Evolutionary conservation across 495 filamentous ascomycete genomes (phyloP).

Genomic region (Penicillium canescens): DNA sequence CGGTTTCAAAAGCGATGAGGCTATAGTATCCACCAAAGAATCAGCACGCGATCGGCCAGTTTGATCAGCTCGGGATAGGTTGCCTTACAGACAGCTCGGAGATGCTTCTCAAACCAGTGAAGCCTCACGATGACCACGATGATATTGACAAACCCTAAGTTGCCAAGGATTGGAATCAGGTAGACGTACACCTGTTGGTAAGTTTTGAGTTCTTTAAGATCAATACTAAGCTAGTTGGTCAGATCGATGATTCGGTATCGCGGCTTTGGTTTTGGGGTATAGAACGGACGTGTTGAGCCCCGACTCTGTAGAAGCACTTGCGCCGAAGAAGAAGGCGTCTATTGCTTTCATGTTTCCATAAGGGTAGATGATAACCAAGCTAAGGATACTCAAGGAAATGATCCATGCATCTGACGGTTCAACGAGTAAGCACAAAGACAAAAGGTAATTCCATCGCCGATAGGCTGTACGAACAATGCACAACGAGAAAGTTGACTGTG

Average conservation of each 20-base stretch:
- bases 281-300: slow-evolving; percentile 38
- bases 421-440: slow-evolving; percentile 1
- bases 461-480: slow-evolving; percentile 48
- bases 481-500: slow-evolving; percentile 67
- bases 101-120: slow-evolving; percentile 35
- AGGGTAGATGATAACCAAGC: slow-evolving; percentile 37
- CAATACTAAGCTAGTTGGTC: slow-evolving; percentile 21
- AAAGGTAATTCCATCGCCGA: not conserved
- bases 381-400: slow-evolving; percentile 32
- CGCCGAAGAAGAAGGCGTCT: slow-evolving; percentile 48
- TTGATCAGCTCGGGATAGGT: not conserved
- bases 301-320: slow-evolving; percentile 41
- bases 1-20: no score
- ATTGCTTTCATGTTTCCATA: slow-evolving; percentile 41
- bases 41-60: not conserved
- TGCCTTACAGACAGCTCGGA: slow-evolving; percentile 20
- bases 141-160: slow-evolving; percentile 39
- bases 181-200: slow-evolving; percentile 43
- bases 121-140: slow-evolving; percentile 33
- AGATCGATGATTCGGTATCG: no score
- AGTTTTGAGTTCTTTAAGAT: slow-evolving; percentile 36
- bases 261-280: not conserved
- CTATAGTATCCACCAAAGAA: no score
- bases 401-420: slow-evolving; percentile 36
- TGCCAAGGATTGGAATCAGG: slow-evolving; percentile 32